Base-by-base conservation (phyloP, 768 basidiomycete species). In the Kwoniella heveanensis region DNA sequence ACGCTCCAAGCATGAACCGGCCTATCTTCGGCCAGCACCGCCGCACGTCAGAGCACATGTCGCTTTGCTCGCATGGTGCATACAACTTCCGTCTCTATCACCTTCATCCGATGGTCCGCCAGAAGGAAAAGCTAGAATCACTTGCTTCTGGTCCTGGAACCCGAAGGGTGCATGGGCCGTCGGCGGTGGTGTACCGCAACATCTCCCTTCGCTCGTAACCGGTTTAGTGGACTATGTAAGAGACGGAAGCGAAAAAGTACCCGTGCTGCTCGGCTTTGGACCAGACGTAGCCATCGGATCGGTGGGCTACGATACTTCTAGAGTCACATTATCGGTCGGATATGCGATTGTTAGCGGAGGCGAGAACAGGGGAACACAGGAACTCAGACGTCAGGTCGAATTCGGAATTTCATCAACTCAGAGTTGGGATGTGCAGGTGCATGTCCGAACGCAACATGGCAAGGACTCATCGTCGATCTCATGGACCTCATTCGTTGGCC, bases 131-230 rank as follows among this genome's bases (percentile, higher is more conserved):
- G 70, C 67, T 26, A 88, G 91, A 37, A 86, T 94, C 65, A 92
- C 90, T 1, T 94, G 91, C 75, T 93, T 95, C 76, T 95, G 91
- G 90, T 91, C 94, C 76, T 93, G 95, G 77, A 91, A 96, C 81
- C 85, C 95, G 27, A 89, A 90, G 66, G 85, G 91, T 0, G 78
- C 91, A 39, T 95, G 92, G 91, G 90, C 87, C 39, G 84, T 92
- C 54, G 87, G 87, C 7, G 85, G 88, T 0, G 84, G 85, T 29
- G 72, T 92, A 10, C 84, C 86, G 9, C 90, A 91, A 67, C 91
- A 95, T 69, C 84, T 97, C 1, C 88, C 88, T n/a, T 87, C 89
- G 5, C 91, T 95, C 85, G 84, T 88, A 19, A 80, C 91, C 7
- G 90, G 91, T 25, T 81, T 95, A 48, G 84, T 90, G 73, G 90